Conservation (phyloP, 345 rosid genomes). For the Acer yangbiense region DNA sequence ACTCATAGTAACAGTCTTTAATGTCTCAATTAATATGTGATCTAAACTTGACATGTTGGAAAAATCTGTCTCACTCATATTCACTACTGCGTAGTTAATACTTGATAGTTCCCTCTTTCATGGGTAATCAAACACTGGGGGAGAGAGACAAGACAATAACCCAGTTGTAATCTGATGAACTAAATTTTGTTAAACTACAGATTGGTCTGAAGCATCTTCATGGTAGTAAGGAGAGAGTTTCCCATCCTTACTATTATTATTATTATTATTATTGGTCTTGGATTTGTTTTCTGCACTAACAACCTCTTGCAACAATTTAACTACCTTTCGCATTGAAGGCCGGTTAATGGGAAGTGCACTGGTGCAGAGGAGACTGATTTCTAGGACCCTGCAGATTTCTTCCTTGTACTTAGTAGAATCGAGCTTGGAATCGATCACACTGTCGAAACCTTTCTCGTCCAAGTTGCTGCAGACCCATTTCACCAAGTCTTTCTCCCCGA, state of each 20-base stretch:
- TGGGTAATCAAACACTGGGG: constrained; percentile 4
- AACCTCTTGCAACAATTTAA: constrained; percentile 76
- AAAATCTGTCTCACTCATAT: background rate
- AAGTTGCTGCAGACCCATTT: constrained; percentile 67
- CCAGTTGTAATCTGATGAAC: background rate
- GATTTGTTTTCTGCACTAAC: constrained; percentile 24
- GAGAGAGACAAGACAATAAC: background rate
- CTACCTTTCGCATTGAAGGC: constrained; percentile 90
- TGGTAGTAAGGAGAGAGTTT: constrained; percentile 59
- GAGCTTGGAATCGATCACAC: constrained; percentile 66
- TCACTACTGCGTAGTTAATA: background rate
- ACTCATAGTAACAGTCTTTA: background rate
- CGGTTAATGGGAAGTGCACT: constrained; percentile 74
- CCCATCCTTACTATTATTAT: constrained; percentile 49
- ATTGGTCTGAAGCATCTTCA: constrained; percentile 48
- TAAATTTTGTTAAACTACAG: constrained; percentile 23
- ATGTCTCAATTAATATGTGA: constrained; percentile 19
- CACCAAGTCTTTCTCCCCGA: constrained; percentile 80
- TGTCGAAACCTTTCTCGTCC: constrained; percentile 52
- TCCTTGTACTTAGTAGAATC: constrained; percentile 43
- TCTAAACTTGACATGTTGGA: constrained; percentile 14
- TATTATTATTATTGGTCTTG: constrained; percentile 40
- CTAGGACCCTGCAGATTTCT: constrained; percentile 63
- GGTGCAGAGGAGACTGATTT: constrained; percentile 76
- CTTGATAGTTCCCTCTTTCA: constrained; percentile 1